These are phyloP conservation scores for Candida gorgasii DNA, from an alignment of 805 yeast genomes.

Conservation along the genomic window DNA sequence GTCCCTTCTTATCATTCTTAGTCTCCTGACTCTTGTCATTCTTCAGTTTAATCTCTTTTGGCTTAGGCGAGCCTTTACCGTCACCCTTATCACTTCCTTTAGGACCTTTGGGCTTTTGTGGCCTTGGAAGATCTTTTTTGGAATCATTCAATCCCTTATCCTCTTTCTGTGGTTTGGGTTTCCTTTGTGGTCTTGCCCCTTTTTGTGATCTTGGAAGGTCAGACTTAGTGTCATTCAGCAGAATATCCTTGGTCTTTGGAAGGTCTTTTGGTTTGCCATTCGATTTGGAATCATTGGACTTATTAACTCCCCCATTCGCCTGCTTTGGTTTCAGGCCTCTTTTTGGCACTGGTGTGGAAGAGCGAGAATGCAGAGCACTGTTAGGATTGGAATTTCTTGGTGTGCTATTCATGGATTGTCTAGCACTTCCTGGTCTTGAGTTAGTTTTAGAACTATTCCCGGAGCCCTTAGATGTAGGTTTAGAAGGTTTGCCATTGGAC, in stretches of 20 bases:
- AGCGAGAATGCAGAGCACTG: slow-evolving; percentile 12
- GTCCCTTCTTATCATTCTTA: not conserved
- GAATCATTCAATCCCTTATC: too few relatives aligned
- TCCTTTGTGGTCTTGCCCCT: not conserved
- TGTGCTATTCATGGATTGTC: slow-evolving; percentile 5
- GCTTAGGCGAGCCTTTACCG: too few relatives aligned
- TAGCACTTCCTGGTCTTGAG: slow-evolving; percentile 8
- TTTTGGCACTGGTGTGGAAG: slow-evolving; percentile 11
- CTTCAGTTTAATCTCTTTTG: too few relatives aligned
- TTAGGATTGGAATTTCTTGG: slow-evolving; percentile 9
- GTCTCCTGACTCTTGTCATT: too few relatives aligned
- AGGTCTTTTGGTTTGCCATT: not conserved
- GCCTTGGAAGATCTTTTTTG: not conserved
- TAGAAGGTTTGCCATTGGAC: not conserved
- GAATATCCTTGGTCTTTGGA: too few relatives aligned
- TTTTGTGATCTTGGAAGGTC: not conserved
- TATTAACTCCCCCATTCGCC: not conserved
- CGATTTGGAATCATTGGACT: not conserved
- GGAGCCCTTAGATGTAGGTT: slow-evolving; percentile 7
- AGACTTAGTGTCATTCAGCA: not conserved
- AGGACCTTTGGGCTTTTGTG: slow-evolving; percentile 1
- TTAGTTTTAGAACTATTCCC: slow-evolving; percentile 5
- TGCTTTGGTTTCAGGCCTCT: not conserved
- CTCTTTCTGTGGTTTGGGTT: not conserved
- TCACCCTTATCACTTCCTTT: slow-evolving; percentile 5